These are phyloP conservation scores for Exophiala lecanii-corni DNA, from an alignment of 2,329 filamentous ascomycete species.

Conservation along the genomic window DNA sequence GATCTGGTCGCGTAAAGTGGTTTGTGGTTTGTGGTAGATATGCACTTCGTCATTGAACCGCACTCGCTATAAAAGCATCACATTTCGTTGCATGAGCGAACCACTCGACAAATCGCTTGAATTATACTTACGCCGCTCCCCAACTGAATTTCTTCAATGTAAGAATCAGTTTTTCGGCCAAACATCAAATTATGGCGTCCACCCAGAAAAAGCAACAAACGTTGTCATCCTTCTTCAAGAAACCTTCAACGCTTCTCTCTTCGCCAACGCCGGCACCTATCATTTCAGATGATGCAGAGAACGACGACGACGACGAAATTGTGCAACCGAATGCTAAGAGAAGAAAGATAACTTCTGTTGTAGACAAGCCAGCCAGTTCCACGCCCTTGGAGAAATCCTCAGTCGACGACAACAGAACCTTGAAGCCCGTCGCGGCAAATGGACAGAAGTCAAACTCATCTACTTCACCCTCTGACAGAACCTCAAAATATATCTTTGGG, in stretches of 20 bases:
- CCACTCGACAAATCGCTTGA: too few species aligned
- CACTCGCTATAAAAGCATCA: too few species aligned
- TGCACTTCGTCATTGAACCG: too few species aligned
- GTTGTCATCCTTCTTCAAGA: conserved; percentile 27
- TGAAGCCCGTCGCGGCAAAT: conserved; percentile 15
- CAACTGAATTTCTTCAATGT: too few species aligned
- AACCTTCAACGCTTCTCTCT: neutral
- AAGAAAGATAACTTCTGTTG: conserved; percentile 30
- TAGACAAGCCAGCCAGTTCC: conserved; percentile 22
- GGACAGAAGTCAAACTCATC: conserved; percentile 9
- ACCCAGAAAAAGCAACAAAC: conserved; percentile 43
- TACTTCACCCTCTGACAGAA: conserved; percentile 39
- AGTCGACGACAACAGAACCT: conserved; percentile 7
- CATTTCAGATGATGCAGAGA: too few species aligned
- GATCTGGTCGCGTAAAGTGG: too few species aligned
- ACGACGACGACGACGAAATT: conserved; percentile 36
- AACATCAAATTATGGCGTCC: conserved; percentile 13
- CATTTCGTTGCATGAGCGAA: too few species aligned
- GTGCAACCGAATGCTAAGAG: conserved; percentile 40
- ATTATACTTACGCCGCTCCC: too few species aligned
- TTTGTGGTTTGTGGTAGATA: too few species aligned
- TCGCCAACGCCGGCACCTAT: neutral
- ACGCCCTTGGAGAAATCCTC: conserved; percentile 6
- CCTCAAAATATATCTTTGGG: conserved; percentile 57
- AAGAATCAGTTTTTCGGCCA: too few species aligned